Percentiles rank a stretch among this genome's conserved stretches.
phyloP scores from a whole-genome alignment of 2,329 filamentous ascomycete genomes.

The Fusarium sp. region DNA sequence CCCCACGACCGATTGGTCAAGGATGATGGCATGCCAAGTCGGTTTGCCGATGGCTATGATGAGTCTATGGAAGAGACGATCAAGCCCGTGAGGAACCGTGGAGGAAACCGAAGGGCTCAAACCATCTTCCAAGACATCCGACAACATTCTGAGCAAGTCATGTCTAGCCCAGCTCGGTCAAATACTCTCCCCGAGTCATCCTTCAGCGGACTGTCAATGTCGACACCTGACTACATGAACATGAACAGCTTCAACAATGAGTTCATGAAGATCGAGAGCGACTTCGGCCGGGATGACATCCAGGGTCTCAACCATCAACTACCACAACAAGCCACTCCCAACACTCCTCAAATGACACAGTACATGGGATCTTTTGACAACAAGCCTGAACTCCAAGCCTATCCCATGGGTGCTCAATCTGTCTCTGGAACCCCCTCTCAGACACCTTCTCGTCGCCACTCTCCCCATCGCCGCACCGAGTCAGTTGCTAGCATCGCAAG shows the following conservation, averaged over 20 bases:
- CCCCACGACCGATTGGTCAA: slow-evolving; percentile 61
- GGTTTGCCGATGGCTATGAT: slow-evolving; percentile 70
- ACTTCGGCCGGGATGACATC: slow-evolving; percentile 49
- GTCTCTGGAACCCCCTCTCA: slow-evolving; percentile 29
- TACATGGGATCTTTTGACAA: slow-evolving; percentile 56
- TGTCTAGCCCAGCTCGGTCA: slow-evolving; percentile 65
- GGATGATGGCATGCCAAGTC: slow-evolving; percentile 52
- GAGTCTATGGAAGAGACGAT: slow-evolving; percentile 74
- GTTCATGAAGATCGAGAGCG: slow-evolving; percentile 51
- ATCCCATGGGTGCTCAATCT: slow-evolving; percentile 31
- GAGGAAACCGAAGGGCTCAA: slow-evolving; percentile 54
- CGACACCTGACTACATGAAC: slow-evolving; percentile 65
- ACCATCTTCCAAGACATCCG: slow-evolving; percentile 68
- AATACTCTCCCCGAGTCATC: slow-evolving; percentile 57
- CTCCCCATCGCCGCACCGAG: slow-evolving; percentile 64
- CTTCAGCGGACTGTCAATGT: slow-evolving; percentile 62
- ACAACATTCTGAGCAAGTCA: slow-evolving; percentile 61
- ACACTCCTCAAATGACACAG: slow-evolving; percentile 57
- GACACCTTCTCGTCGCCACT: slow-evolving; percentile 34
- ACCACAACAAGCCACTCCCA: slow-evolving; percentile 63
- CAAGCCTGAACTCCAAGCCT: slow-evolving; percentile 53
- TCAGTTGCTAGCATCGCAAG: slow-evolving; percentile 67
- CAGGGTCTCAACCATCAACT: slow-evolving; percentile 48
- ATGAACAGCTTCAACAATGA: slow-evolving; percentile 59
- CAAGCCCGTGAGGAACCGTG: slow-evolving; percentile 60